A percentile compares a stretch with the other conserved stretches of the same genome.
Evolutionary conservation across 148 eudicot species (phyloP).

Genomic region (Cornus florida): DNA sequence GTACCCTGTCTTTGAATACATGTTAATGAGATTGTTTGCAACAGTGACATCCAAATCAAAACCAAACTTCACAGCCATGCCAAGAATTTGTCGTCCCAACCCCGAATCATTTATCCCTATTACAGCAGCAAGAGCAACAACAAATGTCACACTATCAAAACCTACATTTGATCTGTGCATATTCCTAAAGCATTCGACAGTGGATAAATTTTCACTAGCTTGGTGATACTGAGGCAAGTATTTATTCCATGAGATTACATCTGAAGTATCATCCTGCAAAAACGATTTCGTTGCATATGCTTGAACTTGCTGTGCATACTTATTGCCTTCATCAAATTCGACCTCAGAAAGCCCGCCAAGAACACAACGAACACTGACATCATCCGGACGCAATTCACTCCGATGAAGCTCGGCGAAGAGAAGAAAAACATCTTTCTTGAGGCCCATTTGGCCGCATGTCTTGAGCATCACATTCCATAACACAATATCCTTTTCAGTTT

Average conservation of each 20-base stretch:
- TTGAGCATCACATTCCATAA: conserved; percentile 32
- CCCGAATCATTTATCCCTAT: conserved; percentile 9
- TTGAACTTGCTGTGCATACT: conserved; percentile 20
- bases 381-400: conserved; percentile 14
- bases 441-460: conserved; percentile 10
- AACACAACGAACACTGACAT: conserved; percentile 17
- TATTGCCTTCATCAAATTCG: neutral
- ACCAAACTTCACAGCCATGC: conserved; percentile 25
- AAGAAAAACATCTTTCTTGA: conserved; percentile 12
- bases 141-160: conserved; percentile 14
- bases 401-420: conserved; percentile 23
- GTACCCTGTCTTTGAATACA: conserved; percentile 25
- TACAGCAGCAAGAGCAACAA: conserved; percentile 23
- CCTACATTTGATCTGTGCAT: conserved; percentile 24
- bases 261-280: conserved; percentile 1
- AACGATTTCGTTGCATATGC: conserved; percentile 22
- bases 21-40: conserved; percentile 30
- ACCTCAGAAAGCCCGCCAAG: conserved; percentile 10
- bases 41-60: conserved; percentile 14
- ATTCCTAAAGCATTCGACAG: conserved; percentile 17
- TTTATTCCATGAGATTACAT: conserved; percentile 25
- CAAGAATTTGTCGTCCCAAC: conserved; percentile 28
- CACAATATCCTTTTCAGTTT: conserved; percentile 19
- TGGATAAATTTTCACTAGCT: conserved; percentile 18
- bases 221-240: conserved; percentile 19